A percentile compares a stretch with the other conserved stretches of the same genome.
Evolutionary conservation across 1,139 yeast genomes (phyloP).

Genomic region (Torulaspora pretoriensis): DNA sequence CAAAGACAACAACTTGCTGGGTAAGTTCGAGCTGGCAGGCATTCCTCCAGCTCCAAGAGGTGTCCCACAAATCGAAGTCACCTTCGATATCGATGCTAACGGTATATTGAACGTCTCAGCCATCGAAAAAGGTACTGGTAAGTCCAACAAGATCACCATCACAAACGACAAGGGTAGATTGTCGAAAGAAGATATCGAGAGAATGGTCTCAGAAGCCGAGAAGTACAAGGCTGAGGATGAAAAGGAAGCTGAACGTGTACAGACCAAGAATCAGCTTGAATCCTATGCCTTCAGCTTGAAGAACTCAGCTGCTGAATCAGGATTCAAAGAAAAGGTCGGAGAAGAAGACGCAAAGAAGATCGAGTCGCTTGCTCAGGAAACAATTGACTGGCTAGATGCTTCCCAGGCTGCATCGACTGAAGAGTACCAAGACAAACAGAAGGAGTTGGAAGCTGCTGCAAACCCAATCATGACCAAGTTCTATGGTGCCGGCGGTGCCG

Average conservation of each 20-base stretch:
- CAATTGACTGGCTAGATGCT: constrained; percentile 82
- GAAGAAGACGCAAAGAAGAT: constrained; percentile 85
- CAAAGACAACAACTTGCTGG: constrained; percentile 90
- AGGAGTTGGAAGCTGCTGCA: constrained; percentile 60
- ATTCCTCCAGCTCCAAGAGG: constrained; percentile 99
- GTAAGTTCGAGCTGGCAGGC: constrained; percentile 92
- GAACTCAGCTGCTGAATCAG: constrained; percentile 61
- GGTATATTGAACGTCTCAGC: constrained; percentile 96
- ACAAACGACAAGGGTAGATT: constrained; percentile 93
- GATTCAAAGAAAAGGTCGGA: constrained; percentile 69
- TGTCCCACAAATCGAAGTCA: constrained; percentile 95
- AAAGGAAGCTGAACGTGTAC: constrained; percentile 70
- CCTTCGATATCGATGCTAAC: constrained; percentile 92
- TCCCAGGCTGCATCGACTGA: constrained; percentile 83
- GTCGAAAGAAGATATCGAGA: constrained; percentile 87
- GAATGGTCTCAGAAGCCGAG: constrained; percentile 89
- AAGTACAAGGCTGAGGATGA: constrained; percentile 78
- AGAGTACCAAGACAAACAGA: constrained; percentile 65
- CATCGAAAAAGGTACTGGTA: constrained; percentile 90
- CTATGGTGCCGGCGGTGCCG: constrained; percentile 54
- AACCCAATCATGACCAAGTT: constrained; percentile 65
- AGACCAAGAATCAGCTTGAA: constrained; percentile 79
- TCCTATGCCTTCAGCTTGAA: constrained; percentile 79
- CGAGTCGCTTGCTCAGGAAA: constrained; percentile 78
- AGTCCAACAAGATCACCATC: constrained; percentile 70